phyloP scores from a whole-genome alignment of 768 basidiomycete species.

The Boletus fagicola region DNA sequence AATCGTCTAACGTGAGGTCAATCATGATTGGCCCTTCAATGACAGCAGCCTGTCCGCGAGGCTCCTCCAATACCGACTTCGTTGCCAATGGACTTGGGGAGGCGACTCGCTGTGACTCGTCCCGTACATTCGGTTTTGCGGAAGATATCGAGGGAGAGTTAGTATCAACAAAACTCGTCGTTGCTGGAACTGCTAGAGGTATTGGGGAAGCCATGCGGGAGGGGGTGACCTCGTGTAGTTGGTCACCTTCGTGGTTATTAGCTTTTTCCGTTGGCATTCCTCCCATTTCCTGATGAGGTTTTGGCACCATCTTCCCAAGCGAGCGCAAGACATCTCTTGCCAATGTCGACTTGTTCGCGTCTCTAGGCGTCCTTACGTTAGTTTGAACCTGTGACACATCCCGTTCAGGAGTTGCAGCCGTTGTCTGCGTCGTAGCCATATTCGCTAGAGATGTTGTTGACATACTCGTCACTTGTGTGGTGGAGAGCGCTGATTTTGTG shows the following conservation, averaged over 20 bases:
- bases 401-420: conserved; percentile 9
- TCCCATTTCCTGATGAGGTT: conserved; percentile 8
- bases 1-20: conserved; percentile 27
- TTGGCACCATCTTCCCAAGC: conserved; percentile 34
- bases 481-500: conserved; percentile 4
- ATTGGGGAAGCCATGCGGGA: neutral
- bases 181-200: neutral
- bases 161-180: neutral
- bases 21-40: conserved; percentile 24
- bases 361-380: conserved; percentile 29
- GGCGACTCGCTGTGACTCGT: neutral
- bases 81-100: neutral
- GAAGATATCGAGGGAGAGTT: neutral
- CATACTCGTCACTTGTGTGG: conserved; percentile 1
- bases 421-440: neutral
- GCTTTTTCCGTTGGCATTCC: neutral
- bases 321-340: conserved; percentile 58
- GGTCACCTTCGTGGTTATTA: neutral
- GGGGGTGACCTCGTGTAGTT: neutral
- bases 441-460: neutral
- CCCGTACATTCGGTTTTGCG: neutral
- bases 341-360: conserved; percentile 50
- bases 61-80: conserved; percentile 1
- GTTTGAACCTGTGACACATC: neutral
- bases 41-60: neutral